Evolutionary conservation across 2,329 filamentous ascomycete genomes (phyloP).

Genomic region (Botrytis porri): DNA sequence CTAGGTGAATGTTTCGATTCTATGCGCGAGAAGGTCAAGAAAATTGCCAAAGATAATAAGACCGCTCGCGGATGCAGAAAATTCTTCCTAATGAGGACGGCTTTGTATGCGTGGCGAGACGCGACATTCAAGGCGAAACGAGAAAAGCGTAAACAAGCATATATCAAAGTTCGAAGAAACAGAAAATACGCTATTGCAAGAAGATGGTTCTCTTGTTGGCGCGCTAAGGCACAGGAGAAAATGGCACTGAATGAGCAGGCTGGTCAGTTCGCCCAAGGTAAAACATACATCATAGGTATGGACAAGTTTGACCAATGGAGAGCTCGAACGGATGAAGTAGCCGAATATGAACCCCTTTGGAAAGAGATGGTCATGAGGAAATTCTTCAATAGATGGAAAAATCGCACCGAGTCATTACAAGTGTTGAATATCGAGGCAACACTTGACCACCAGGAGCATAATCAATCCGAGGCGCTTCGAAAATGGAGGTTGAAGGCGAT

Average conservation of each 20-base stretch:
- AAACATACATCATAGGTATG: slow-evolving; percentile 32
- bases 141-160: slow-evolving; percentile 36
- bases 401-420: slow-evolving; percentile 27
- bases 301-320: slow-evolving; percentile 37
- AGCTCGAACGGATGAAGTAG: slow-evolving; percentile 31
- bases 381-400: slow-evolving; percentile 32
- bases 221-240: slow-evolving; percentile 26
- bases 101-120: slow-evolving; percentile 35
- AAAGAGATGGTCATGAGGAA: slow-evolving; percentile 30
- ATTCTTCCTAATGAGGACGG: slow-evolving; percentile 35
- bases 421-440: slow-evolving; percentile 33
- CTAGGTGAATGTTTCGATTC: slow-evolving; percentile 24
- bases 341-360: slow-evolving; percentile 31
- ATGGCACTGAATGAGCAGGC: slow-evolving; percentile 35
- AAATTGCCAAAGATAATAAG: slow-evolving; percentile 29
- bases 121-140: slow-evolving; percentile 32
- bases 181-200: slow-evolving; percentile 34
- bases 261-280: slow-evolving; percentile 29
- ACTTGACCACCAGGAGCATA: slow-evolving; percentile 34
- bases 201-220: slow-evolving; percentile 32
- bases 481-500: slow-evolving; percentile 37
- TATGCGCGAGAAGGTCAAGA: slow-evolving; percentile 29
- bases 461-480: slow-evolving; percentile 31
- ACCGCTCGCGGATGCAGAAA: slow-evolving; percentile 34
- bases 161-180: slow-evolving; percentile 34